phyloP scores from a whole-genome alignment of 257 asterid genomes.

The Apocynum venetum region DNA sequence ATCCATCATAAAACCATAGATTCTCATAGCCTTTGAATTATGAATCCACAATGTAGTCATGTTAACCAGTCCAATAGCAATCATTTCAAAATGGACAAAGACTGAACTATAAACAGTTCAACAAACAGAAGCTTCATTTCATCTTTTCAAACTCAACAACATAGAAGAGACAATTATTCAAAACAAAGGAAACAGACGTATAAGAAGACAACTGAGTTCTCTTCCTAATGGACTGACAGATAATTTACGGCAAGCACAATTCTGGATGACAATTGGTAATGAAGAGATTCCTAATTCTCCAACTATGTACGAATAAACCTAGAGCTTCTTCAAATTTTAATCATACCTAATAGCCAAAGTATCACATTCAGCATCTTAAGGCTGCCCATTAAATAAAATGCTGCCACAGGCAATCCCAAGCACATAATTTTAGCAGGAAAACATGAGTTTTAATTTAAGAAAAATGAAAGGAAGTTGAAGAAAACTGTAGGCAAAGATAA shows the following conservation, averaged over 20 bases:
- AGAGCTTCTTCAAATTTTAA: neutral
- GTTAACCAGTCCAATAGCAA: neutral
- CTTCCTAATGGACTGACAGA: neutral
- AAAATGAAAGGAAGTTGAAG: neutral
- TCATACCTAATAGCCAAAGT: neutral
- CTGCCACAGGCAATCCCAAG: neutral
- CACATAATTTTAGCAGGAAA: neutral
- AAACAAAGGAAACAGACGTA: neutral
- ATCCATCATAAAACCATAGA: neutral
- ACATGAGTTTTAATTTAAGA: neutral
- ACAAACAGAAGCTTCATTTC: neutral
- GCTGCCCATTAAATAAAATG: slow-evolving; percentile 1
- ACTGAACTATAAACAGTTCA: neutral
- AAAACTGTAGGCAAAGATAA: neutral
- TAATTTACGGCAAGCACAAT: neutral
- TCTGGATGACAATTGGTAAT: neutral
- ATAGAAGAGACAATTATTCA: neutral
- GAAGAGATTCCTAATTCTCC: neutral
- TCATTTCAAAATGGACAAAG: neutral
- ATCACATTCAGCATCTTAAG: neutral
- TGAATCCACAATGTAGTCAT: neutral
- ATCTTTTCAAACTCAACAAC: neutral
- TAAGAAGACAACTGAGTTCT: neutral
- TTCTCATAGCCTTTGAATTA: neutral
- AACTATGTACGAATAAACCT: neutral